Conservation (phyloP, 2,329 filamentous ascomycete species). For the Aspergillus awamori region DNA sequence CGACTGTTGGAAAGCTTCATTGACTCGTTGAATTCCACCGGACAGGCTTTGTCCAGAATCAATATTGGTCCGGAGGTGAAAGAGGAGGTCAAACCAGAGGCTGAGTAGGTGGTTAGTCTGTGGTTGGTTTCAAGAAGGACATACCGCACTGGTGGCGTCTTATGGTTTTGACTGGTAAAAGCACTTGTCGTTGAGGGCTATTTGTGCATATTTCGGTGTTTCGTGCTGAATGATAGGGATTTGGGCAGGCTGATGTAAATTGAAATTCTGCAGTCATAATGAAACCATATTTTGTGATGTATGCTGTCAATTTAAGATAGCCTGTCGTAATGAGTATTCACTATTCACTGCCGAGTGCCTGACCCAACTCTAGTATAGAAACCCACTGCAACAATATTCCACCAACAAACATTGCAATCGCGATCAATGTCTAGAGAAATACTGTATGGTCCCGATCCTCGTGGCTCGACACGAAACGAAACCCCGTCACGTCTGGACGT, state of each 20-base stretch:
- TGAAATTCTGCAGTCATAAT: too few species aligned
- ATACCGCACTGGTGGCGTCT: background rate
- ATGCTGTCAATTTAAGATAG: too few species aligned
- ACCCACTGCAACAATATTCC: background rate
- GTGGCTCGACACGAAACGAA: background rate
- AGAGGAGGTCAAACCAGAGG: slow-evolving; percentile 16
- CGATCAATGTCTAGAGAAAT: background rate
- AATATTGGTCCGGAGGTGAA: slow-evolving; percentile 16
- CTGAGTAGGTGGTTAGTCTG: slow-evolving; percentile 14
- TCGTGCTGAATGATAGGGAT: too few species aligned
- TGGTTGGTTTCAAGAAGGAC: background rate
- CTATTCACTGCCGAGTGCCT: too few species aligned
- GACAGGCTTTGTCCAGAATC: slow-evolving; percentile 33
- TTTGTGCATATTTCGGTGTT: too few species aligned
- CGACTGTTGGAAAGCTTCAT: slow-evolving; percentile 45
- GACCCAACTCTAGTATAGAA: background rate
- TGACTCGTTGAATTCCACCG: slow-evolving; percentile 41
- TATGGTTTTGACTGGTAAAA: background rate
- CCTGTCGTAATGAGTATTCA: too few species aligned
- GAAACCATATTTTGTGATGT: too few species aligned
- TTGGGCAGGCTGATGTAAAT: too few species aligned
- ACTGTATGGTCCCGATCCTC: background rate
- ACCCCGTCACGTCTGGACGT: background rate
- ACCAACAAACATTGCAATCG: background rate
- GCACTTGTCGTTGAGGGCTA: too few species aligned